phyloP scores from a whole-genome alignment of 371 early-diverging fungal genomes.

The Neoconidiobolus thromboides region DNA sequence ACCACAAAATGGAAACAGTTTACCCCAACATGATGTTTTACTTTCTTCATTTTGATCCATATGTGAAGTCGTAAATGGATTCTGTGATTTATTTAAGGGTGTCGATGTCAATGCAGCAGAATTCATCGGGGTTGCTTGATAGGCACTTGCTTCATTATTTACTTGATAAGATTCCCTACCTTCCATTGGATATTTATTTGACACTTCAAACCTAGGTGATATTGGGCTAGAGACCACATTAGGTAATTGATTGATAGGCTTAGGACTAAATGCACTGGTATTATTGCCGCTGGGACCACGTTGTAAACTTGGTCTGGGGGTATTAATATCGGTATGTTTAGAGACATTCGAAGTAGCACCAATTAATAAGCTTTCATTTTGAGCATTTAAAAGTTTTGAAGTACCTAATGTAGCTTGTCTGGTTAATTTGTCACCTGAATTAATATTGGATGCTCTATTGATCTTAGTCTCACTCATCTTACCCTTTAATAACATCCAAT shows the following conservation, averaged over 20 bases:
- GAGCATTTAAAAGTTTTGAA: neutral
- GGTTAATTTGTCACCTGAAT: neutral
- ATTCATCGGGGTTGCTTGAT: too few relatives aligned
- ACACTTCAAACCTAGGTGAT: too few relatives aligned
- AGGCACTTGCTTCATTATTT: too few relatives aligned
- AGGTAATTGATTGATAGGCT: neutral
- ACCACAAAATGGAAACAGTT: too few relatives aligned
- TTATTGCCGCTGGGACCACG: neutral
- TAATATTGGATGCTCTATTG: neutral
- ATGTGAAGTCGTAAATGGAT: too few relatives aligned
- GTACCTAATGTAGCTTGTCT: neutral
- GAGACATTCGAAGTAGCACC: slow-evolving; percentile 1
- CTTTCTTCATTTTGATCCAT: too few relatives aligned
- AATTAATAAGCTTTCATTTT: neutral
- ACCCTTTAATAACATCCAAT: slow-evolving; percentile 71
- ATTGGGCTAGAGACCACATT: neutral
- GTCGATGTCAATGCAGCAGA: too few relatives aligned
- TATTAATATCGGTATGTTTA: neutral
- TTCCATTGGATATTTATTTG: too few relatives aligned
- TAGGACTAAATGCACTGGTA: neutral
- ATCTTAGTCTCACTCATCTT: slow-evolving; percentile 19
- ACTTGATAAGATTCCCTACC: too few relatives aligned
- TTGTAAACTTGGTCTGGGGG: slow-evolving; percentile 1
- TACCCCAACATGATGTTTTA: too few relatives aligned
- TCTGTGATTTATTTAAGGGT: too few relatives aligned